These are phyloP conservation scores for Microcyclosporella mali DNA, from an alignment of 2,329 filamentous ascomycete species.

Conservation along the genomic window DNA sequence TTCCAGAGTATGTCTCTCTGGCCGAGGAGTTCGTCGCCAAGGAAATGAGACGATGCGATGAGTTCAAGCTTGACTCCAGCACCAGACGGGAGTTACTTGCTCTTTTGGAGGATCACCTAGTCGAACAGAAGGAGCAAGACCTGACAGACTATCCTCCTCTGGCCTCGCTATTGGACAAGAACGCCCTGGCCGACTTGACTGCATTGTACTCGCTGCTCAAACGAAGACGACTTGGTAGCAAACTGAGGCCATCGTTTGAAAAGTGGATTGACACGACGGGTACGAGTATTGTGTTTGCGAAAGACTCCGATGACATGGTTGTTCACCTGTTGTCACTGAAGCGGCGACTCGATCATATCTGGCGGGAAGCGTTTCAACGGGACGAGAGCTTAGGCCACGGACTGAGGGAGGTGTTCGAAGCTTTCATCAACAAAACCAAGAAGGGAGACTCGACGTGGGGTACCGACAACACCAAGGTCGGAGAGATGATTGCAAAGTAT, in stretches of 20 bases:
- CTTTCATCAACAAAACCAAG: constrained; percentile 84
- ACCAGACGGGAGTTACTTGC: constrained; percentile 73
- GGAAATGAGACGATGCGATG: constrained; percentile 71
- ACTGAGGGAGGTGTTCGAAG: constrained; percentile 77
- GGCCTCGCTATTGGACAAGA: constrained; percentile 64
- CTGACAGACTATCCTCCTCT: constrained; percentile 50
- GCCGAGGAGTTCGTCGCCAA: constrained; percentile 62
- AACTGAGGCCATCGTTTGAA: constrained; percentile 67
- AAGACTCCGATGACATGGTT: constrained; percentile 79
- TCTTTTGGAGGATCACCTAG: constrained; percentile 64
- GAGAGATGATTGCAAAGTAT: constrained; percentile 98
- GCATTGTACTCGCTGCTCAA: constrained; percentile 72
- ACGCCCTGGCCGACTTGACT: constrained; percentile 64
- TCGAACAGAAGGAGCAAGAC: constrained; percentile 57
- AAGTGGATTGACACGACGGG: constrained; percentile 73
- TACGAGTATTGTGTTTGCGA: constrained; percentile 67
- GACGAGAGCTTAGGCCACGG: constrained; percentile 72
- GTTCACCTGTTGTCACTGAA: constrained; percentile 75
- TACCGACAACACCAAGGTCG: constrained; percentile 84
- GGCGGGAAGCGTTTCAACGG: constrained; percentile 67
- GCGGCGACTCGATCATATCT: constrained; percentile 67
- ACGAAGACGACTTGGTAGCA: constrained; percentile 62
- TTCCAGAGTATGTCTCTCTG: constrained; percentile 70
- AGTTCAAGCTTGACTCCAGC: constrained; percentile 73
- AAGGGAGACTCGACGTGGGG: constrained; percentile 66